phyloP scores from a whole-genome alignment of 768 basidiomycete species.

The Candolleomyces aberdarensis region DNA sequence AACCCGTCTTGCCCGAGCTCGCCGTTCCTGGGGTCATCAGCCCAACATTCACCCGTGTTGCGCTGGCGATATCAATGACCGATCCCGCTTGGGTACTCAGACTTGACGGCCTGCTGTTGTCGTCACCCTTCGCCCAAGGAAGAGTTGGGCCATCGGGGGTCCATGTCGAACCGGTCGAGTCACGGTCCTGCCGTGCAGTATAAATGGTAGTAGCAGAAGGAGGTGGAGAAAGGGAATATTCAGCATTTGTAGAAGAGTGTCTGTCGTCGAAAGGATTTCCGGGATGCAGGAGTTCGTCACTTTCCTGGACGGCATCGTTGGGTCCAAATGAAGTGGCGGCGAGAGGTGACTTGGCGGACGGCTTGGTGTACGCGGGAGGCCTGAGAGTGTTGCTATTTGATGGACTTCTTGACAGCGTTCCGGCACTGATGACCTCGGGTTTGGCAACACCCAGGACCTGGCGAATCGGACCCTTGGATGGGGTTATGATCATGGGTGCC shows the following conservation, averaged over 20 bases:
- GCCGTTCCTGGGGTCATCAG: constrained; percentile 32
- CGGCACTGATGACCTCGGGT: constrained; percentile 73
- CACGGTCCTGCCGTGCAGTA: constrained; percentile 21
- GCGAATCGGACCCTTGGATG: constrained; percentile 58
- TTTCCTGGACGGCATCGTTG: constrained; percentile 56
- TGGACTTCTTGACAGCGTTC: constrained; percentile 33
- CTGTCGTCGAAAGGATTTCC: constrained; percentile 66
- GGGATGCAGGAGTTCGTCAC: constrained; percentile 46
- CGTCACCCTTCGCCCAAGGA: constrained; percentile 36
- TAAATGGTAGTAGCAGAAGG: constrained; percentile 38
- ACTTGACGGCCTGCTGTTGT: constrained; percentile 54
- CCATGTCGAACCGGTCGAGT: constrained; percentile 33
- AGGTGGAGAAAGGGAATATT: constrained; percentile 34
- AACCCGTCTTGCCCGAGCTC: constrained; percentile 37
- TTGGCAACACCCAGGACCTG: constrained; percentile 76
- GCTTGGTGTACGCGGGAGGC: constrained; percentile 40
- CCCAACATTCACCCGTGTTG: constrained; percentile 66
- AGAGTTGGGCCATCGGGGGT: constrained; percentile 33
- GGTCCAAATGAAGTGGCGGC: constrained; percentile 72
- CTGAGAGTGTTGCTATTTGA: constrained; percentile 37
- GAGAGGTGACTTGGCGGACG: constrained; percentile 57
- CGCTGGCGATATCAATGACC: constrained; percentile 57
- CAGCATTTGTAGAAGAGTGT: constrained; percentile 39
- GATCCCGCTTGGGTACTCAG: constrained; percentile 62
- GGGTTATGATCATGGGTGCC: constrained; percentile 78